Percentiles rank a stretch among this genome's conserved stretches.
Conservation (phyloP, 768 basidiomycete genomes). For the Suillus subalutaceus region DNA sequence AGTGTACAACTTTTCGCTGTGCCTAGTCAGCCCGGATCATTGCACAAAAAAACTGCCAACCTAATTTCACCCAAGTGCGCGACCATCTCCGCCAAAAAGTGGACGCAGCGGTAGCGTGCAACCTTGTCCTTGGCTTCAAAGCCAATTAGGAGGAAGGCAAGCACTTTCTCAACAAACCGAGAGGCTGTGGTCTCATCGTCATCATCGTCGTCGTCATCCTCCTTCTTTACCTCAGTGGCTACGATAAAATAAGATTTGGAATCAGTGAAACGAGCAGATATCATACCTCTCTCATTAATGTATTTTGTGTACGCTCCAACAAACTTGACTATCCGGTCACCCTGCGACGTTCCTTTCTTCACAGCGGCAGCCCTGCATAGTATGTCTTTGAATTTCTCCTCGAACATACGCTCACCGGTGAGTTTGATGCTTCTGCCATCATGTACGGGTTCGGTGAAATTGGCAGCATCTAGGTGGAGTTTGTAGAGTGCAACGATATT, state of each 20-base stretch:
- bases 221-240: conserved; percentile 42
- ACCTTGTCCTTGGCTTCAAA: conserved; percentile 87
- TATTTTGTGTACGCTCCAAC: conserved; percentile 77
- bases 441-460: conserved; percentile 49
- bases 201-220: conserved; percentile 39
- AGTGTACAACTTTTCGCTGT: conserved; percentile 77
- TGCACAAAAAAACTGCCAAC: conserved; percentile 47
- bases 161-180: conserved; percentile 66
- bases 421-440: conserved; percentile 56
- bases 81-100: conserved; percentile 79
- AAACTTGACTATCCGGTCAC: conserved; percentile 82
- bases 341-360: conserved; percentile 80
- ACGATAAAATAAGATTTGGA: conserved; percentile 1
- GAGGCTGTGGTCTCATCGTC: conserved; percentile 72
- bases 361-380: conserved; percentile 62
- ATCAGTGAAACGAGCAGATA: neutral
- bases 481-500: conserved; percentile 84
- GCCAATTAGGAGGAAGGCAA: conserved; percentile 76
- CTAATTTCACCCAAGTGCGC: conserved; percentile 82
- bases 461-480: conserved; percentile 67
- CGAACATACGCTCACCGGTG: conserved; percentile 78
- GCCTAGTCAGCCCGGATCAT: conserved; percentile 1
- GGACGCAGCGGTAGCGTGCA: conserved; percentile 79
- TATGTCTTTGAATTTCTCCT: conserved; percentile 61
- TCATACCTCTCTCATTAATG: conserved; percentile 74